Evolutionary conservation across 148 eudicot species (phyloP), one percentile per base, ranked within the genome.

Genomic region (Persicaria tinctoria): DNA sequence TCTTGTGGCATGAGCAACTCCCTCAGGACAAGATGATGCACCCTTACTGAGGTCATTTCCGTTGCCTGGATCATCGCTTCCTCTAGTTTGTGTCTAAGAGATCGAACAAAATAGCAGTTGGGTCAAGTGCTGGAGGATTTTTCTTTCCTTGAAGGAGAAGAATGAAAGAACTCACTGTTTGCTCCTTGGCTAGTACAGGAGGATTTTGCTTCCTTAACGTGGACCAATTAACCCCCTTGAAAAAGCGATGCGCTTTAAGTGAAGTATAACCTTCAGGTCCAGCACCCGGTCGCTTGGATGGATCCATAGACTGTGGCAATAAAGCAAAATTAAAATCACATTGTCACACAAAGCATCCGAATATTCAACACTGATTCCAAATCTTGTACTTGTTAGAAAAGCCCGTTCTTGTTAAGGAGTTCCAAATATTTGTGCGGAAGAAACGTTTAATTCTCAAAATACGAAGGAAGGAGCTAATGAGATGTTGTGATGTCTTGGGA

Each of bases 251-350:
- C 13, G 70, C 78, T 83, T 92, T 95, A n/a, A 95, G 90, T 1
- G 87, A 76, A 74, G 80, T 78, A 83, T 95, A 95, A 70, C 98
- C 97, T 70, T 87, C 91, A 46, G 82, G 96, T 75, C 98, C 97
- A 82, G 96, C 97, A 79, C 98, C 98, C 23, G 96, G 98, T 82
- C 98, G 82, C 85, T 85, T 87, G 83, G 89, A 84, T 9, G 98
- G 97, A 76, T 95, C 97, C 46, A 79, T 83, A 79, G 94, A 91
- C 98, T 95, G 87, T 75, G 18, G 23, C 6, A 18, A 27, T 57
- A 6, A 7, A 8, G 32, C 63, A 6, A 20, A 18, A 57, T 18
- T 20, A 6, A 57, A 17, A 57, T 8, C 63, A 6, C 41, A 32
- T 32, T 32, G 41, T 32, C 41, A 32, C 41, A 32, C 41, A 32